phyloP scores from a whole-genome alignment of 805 yeast species.

The Candida lessepsii region DNA sequence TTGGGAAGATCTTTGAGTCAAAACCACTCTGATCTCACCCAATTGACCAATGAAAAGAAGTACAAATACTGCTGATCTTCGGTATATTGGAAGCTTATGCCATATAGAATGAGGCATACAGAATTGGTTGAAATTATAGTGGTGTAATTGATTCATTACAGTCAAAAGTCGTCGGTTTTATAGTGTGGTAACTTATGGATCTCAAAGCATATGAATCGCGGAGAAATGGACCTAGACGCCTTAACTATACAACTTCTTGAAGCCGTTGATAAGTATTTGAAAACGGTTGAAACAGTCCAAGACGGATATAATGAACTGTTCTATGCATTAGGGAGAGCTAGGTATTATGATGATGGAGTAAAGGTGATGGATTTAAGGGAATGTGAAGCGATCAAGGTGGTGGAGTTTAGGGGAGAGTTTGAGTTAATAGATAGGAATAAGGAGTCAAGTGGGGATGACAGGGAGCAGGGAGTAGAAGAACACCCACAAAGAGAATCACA shows the following conservation, averaged over 20 bases:
- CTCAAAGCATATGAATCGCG: constrained; percentile 3
- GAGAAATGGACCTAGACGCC: constrained; percentile 1
- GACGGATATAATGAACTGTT: background rate
- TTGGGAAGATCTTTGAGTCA: constrained; percentile 73
- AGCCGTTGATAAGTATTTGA: background rate
- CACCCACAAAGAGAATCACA: background rate
- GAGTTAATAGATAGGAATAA: background rate
- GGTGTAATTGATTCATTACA: background rate
- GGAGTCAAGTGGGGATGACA: background rate
- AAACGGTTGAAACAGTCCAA: background rate
- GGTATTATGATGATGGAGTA: constrained; percentile 6
- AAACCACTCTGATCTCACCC: constrained; percentile 74
- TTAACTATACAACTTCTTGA: constrained; percentile 1
- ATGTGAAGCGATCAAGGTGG: background rate
- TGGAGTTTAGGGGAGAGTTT: background rate
- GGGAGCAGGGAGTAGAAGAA: too few species aligned
- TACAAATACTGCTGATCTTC: constrained; percentile 80
- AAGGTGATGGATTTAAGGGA: constrained; percentile 3
- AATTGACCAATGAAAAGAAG: constrained; percentile 67
- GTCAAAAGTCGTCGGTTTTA: background rate
- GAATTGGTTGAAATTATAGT: constrained; percentile 1
- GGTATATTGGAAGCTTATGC: constrained; percentile 59
- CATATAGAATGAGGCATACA: constrained; percentile 43
- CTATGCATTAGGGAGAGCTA: background rate
- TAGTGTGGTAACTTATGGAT: background rate